Conservation (phyloP, 2,329 filamentous ascomycete genomes). For the Aquanectria penicillioides region DNA sequence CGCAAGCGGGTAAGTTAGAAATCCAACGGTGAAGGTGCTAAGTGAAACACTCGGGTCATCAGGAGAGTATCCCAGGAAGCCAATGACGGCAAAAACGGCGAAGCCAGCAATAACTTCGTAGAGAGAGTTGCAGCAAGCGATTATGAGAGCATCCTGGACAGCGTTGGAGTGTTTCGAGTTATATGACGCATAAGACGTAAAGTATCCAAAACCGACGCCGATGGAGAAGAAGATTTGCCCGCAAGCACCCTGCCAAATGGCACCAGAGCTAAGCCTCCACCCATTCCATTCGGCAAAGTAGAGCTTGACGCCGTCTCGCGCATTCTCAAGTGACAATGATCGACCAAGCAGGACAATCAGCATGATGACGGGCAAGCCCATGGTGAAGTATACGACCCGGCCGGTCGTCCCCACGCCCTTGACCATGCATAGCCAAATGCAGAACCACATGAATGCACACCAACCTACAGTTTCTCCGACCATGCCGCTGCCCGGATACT, state of each 20-base stretch:
- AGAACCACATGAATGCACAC: constrained; percentile 67
- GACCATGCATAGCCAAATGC: constrained; percentile 69
- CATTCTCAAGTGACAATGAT: constrained; percentile 63
- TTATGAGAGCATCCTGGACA: constrained; percentile 66
- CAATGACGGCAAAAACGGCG: constrained; percentile 65
- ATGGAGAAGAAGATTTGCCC: constrained; percentile 70
- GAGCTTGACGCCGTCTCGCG: constrained; percentile 60
- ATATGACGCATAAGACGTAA: constrained; percentile 67
- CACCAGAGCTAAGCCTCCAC: constrained; percentile 59
- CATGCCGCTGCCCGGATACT: constrained; percentile 57
- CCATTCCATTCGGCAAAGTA: constrained; percentile 59
- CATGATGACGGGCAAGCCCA: constrained; percentile 67
- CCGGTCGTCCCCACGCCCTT: constrained; percentile 67
- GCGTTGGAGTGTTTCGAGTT: constrained; percentile 67
- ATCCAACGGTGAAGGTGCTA: constrained; percentile 66
- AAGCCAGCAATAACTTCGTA: constrained; percentile 65
- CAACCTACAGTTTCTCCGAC: constrained; percentile 67
- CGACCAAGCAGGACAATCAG: constrained; percentile 67
- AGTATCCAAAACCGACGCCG: constrained; percentile 68
- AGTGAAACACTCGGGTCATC: constrained; percentile 52
- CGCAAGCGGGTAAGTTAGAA: constrained; percentile 66
- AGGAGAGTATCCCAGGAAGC: constrained; percentile 52
- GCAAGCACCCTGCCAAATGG: constrained; percentile 68
- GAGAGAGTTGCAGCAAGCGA: constrained; percentile 64
- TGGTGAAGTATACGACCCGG: constrained; percentile 70